Evolutionary conservation across 768 basidiomycete species (phyloP).

Genomic region (Glaciozyma martinii): DNA sequence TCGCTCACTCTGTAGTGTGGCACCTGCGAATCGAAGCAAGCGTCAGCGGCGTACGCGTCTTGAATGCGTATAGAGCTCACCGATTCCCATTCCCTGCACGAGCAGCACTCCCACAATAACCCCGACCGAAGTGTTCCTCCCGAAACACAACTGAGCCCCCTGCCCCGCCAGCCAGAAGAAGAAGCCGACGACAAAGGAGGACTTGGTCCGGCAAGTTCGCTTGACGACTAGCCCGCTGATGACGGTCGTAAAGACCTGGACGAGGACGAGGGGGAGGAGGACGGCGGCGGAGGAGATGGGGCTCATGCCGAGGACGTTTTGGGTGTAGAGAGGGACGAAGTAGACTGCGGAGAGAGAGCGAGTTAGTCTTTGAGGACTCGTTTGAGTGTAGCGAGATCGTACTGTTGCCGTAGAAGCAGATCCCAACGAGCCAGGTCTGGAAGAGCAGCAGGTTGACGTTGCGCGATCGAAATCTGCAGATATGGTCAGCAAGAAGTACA

Average conservation of each 20-base stretch:
- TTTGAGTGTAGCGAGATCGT: too few relatives aligned
- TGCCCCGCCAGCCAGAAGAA: conserved; percentile 31
- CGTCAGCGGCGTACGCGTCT: too few relatives aligned
- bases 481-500: not conserved
- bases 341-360: conserved; percentile 11
- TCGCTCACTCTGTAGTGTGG: conserved; percentile 34
- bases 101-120: conserved; percentile 32
- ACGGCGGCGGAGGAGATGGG: conserved; percentile 34
- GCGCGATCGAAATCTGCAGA: conserved; percentile 30
- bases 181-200: conserved; percentile 34
- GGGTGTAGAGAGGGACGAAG: conserved; percentile 35
- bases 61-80: too few relatives aligned
- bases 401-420: conserved; percentile 37
- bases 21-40: conserved; percentile 18
- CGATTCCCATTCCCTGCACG: conserved; percentile 33
- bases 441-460: conserved; percentile 30
- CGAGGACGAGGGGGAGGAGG: conserved; percentile 36
- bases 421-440: conserved; percentile 37
- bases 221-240: conserved; percentile 32
- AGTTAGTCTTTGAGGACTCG: too few relatives aligned
- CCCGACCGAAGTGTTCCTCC: conserved; percentile 13
- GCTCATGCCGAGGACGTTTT: conserved; percentile 34
- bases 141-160: conserved; percentile 34
- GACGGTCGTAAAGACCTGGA: conserved; percentile 30
- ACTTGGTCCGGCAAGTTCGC: conserved; percentile 34